Conservation (phyloP, 2,329 filamentous ascomycete genomes). For the Epichloe festucae region DNA sequence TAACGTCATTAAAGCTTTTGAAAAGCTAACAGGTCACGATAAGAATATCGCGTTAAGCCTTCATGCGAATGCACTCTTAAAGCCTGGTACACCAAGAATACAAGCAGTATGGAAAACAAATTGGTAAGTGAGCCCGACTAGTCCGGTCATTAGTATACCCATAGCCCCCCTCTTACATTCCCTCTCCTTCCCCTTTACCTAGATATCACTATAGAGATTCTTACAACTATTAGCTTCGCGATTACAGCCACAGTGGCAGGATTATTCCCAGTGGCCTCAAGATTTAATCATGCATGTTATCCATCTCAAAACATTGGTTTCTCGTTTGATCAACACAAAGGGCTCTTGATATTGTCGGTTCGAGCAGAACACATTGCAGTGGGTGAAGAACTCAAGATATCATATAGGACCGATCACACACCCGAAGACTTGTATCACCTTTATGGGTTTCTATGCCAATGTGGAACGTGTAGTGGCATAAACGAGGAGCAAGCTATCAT, state of each 20-base stretch:
- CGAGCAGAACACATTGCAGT: slow-evolving; percentile 19
- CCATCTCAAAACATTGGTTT: slow-evolving; percentile 31
- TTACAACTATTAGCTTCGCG: slow-evolving; percentile 6
- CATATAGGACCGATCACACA: slow-evolving; percentile 26
- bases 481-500: slow-evolving; percentile 5
- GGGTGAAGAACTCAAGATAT: slow-evolving; percentile 39
- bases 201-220: not conserved
- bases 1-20: slow-evolving; percentile 23
- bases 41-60: slow-evolving; percentile 24
- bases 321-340: slow-evolving; percentile 20
- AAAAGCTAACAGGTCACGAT: slow-evolving; percentile 17
- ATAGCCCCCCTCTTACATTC: no score
- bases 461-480: slow-evolving; percentile 29
- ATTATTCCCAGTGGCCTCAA: slow-evolving; percentile 36
- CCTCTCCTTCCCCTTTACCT: not conserved
- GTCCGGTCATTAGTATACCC: not conserved
- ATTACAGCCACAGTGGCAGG: slow-evolving; percentile 21
- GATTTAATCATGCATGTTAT: slow-evolving; percentile 47
- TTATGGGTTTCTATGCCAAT: slow-evolving; percentile 42
- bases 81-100: slow-evolving; percentile 16
- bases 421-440: slow-evolving; percentile 25
- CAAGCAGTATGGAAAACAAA: slow-evolving; percentile 33
- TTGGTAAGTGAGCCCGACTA: slow-evolving; percentile 22
- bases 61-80: slow-evolving; percentile 19
- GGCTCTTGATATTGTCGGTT: slow-evolving; percentile 29